Percentiles rank a stretch among this genome's conserved stretches.
These are phyloP conservation scores for Ogataea salicorniae DNA, from an alignment of 805 yeast genomes.

Conservation along the genomic window DNA sequence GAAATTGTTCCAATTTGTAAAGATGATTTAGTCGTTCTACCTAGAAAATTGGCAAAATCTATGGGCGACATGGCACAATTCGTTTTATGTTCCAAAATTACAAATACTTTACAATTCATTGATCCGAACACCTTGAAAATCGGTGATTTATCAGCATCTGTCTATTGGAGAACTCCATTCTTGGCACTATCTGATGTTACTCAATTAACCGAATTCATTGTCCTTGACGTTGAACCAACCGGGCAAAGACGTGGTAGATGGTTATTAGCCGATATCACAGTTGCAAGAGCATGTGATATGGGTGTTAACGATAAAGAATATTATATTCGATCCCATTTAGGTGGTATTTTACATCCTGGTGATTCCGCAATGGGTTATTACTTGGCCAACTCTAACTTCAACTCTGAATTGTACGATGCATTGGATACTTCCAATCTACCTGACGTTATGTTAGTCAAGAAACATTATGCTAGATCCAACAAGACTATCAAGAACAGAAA, in stretches of 20 bases:
- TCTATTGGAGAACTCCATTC: constrained; percentile 83
- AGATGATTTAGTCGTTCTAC: constrained; percentile 91
- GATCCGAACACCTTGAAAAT: constrained; percentile 79
- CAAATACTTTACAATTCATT: constrained; percentile 78
- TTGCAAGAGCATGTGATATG: constrained; percentile 84
- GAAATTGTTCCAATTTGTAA: constrained; percentile 96
- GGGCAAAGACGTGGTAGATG: constrained; percentile 72
- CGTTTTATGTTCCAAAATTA: constrained; percentile 77
- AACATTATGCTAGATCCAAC: constrained; percentile 74
- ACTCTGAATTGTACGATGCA: constrained; percentile 78
- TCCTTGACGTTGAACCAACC: constrained; percentile 90
- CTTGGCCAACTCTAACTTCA: constrained; percentile 79
- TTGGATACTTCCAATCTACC: constrained; percentile 61
- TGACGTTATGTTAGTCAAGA: constrained; percentile 86
- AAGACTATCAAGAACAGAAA: constrained; percentile 71
- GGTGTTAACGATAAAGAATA: constrained; percentile 80
- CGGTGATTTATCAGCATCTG: constrained; percentile 64
- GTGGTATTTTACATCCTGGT: constrained; percentile 93
- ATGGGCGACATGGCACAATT: constrained; percentile 79
- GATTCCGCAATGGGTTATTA: constrained; percentile 93
- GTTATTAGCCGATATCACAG: constrained; percentile 84
- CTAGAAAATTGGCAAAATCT: constrained; percentile 77
- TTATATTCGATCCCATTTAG: constrained; percentile 86
- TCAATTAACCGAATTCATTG: constrained; percentile 79
- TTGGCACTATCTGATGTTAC: constrained; percentile 67